Percentiles rank a stretch among this genome's conserved stretches.
Evolutionary conservation across 306 rosid genomes (phyloP).

Genomic region (Comarum palustre): DNA sequence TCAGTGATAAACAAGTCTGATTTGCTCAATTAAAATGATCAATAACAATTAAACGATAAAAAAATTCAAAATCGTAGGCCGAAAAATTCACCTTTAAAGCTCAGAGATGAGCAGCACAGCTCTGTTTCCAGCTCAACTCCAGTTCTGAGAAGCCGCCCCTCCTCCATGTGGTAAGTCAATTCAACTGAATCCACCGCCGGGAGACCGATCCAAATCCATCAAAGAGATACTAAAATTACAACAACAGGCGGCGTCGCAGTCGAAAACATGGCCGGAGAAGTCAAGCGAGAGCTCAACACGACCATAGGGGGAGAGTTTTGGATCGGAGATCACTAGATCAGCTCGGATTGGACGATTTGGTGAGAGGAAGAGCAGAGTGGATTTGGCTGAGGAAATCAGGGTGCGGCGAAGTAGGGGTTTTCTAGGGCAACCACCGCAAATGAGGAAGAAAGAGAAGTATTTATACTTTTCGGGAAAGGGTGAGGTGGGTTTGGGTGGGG

Average conservation of each 20-base stretch:
- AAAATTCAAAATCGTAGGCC: background rate
- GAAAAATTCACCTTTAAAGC: slow-evolving; percentile 35
- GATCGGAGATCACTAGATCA: slow-evolving; percentile 5
- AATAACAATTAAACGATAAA: background rate
- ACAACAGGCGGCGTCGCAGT: background rate
- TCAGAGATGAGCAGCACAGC: slow-evolving; percentile 31
- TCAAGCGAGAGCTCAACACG: background rate
- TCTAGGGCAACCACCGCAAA: slow-evolving; percentile 81
- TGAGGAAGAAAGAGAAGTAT: slow-evolving; percentile 50
- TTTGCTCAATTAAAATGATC: background rate
- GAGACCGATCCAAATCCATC: slow-evolving; percentile 20
- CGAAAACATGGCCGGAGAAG: slow-evolving; percentile 3
- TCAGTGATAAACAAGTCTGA: background rate
- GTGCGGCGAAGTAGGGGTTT: slow-evolving; percentile 62
- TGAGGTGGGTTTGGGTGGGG: slow-evolving; percentile 26
- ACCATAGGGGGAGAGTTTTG: slow-evolving; percentile 10
- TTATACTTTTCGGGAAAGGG: slow-evolving; percentile 99
- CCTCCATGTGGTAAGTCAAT: slow-evolving; percentile 56
- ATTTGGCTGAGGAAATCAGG: slow-evolving; percentile 34
- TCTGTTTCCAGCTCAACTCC: slow-evolving; percentile 43
- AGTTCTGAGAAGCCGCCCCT: slow-evolving; percentile 41
- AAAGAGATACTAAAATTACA: background rate
- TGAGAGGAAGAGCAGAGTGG: slow-evolving; percentile 20
- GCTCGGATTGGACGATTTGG: slow-evolving; percentile 9
- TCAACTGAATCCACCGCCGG: slow-evolving; percentile 59